Conservation (phyloP, 2,329 filamentous ascomycete genomes). For the Zelopaecilomyces penicillatus region DNA sequence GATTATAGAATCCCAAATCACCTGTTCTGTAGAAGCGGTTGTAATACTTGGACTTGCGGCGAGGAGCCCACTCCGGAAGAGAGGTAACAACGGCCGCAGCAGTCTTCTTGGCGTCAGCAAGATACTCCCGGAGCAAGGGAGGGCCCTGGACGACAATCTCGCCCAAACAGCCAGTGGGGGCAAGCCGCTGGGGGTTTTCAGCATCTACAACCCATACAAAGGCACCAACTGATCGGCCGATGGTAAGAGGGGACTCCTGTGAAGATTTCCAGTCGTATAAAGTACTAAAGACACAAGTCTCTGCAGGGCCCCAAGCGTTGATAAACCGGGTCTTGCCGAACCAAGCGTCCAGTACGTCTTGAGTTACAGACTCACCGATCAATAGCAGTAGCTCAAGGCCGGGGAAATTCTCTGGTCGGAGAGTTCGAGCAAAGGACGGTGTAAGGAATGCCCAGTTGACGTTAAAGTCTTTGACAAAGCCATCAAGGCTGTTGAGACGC, state of each 20-base stretch:
- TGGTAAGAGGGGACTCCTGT: slow-evolving; percentile 14
- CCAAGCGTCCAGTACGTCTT: too few relatives aligned
- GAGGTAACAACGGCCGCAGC: slow-evolving; percentile 10
- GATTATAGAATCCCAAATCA: slow-evolving; percentile 24
- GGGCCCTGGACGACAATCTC: slow-evolving; percentile 9
- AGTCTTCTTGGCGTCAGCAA: slow-evolving; percentile 6
- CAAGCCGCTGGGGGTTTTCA: neutral
- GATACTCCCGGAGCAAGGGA: slow-evolving; percentile 6
- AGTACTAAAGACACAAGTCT: too few relatives aligned
- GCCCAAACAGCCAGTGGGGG: slow-evolving; percentile 5
- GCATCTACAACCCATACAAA: slow-evolving; percentile 7
- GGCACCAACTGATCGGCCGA: neutral
- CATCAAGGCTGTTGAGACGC: slow-evolving; percentile 6
- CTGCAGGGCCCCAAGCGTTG: too few relatives aligned
- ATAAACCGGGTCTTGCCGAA: too few relatives aligned
- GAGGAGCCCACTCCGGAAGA: slow-evolving; percentile 8
- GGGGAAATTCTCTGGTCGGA: neutral
- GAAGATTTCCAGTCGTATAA: too few relatives aligned
- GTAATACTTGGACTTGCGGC: slow-evolving; percentile 28
- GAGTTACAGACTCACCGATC: too few relatives aligned
- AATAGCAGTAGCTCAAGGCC: too few relatives aligned
- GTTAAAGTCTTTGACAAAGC: slow-evolving; percentile 1
- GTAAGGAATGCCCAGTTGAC: slow-evolving; percentile 7
- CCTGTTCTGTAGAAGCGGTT: slow-evolving; percentile 24
- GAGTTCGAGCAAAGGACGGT: slow-evolving; percentile 1